phyloP scores from a whole-genome alignment of 2,329 filamentous ascomycete species.

The Aureobasidium leucospermi region DNA sequence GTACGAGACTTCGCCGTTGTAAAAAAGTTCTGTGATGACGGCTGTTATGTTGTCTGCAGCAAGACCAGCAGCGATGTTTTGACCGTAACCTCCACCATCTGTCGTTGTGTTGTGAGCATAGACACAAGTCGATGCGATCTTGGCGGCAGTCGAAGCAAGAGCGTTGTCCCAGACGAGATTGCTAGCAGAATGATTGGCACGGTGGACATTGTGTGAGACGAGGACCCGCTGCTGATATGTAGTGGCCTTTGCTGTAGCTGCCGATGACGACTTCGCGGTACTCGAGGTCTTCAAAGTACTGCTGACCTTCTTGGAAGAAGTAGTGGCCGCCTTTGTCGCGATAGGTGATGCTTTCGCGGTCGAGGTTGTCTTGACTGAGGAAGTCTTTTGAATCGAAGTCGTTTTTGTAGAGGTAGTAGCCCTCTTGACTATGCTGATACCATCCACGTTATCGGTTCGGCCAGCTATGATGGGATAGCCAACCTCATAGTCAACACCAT shows the following conservation, averaged over 20 bases:
- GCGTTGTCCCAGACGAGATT: constrained; percentile 58
- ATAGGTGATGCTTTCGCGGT: neutral
- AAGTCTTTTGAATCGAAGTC: neutral
- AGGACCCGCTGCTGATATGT: constrained; percentile 41
- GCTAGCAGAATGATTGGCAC: constrained; percentile 67
- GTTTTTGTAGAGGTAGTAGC: neutral
- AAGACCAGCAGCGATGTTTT: constrained; percentile 77
- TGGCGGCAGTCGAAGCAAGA: constrained; percentile 57
- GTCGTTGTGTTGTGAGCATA: constrained; percentile 67
- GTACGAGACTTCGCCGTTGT: constrained; percentile 68
- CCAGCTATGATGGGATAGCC: neutral
- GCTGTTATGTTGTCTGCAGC: constrained; percentile 51
- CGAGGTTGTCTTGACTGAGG: neutral
- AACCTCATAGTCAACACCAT: neutral
- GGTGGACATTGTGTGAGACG: constrained; percentile 79
- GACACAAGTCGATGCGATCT: constrained; percentile 58
- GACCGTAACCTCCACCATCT: constrained; percentile 65
- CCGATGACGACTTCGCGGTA: neutral
- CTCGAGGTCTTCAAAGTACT: neutral
- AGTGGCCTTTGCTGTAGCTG: constrained; percentile 2
- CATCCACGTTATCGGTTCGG: neutral
- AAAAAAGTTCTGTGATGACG: constrained; percentile 78
- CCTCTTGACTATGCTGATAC: neutral
- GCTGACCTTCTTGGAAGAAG: neutral
- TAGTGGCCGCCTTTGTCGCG: neutral